Conservation (phyloP, 139 green algal species). For the Volvox reticuliferus region DNA sequence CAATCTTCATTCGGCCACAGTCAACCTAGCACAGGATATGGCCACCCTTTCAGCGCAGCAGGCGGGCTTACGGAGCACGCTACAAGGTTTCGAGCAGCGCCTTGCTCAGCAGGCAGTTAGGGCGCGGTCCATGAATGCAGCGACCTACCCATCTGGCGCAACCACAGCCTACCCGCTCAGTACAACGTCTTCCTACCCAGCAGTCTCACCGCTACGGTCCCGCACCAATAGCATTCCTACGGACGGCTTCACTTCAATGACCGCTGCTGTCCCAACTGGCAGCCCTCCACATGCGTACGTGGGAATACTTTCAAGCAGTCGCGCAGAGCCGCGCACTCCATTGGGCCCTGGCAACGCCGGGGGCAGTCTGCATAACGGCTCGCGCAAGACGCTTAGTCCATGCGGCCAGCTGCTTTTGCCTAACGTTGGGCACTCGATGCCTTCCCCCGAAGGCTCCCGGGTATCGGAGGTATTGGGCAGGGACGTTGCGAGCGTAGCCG, state of each 20-base stretch:
- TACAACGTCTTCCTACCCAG: neutral
- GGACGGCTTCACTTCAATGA: neutral
- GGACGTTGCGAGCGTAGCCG: neutral
- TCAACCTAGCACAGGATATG: slow-evolving; percentile 25
- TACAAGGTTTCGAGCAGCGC: neutral
- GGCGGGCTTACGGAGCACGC: slow-evolving; percentile 16
- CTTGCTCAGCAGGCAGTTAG: neutral
- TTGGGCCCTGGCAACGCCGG: neutral
- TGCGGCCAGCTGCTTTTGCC: neutral
- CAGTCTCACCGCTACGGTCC: neutral
- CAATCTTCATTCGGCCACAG: neutral
- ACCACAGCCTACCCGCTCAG: neutral
- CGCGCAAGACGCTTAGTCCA: neutral
- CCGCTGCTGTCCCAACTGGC: neutral
- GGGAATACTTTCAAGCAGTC: neutral
- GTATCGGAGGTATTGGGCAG: neutral
- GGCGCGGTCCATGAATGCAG: neutral
- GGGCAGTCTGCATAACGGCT: neutral
- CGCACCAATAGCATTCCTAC: neutral
- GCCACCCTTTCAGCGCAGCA: slow-evolving; percentile 26
- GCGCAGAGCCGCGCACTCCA: neutral
- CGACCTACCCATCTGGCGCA: neutral
- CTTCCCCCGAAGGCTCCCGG: neutral
- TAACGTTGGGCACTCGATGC: too few species aligned
- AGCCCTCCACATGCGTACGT: neutral